Base-by-base conservation (phyloP, 768 basidiomycete species). In the Russula olivacea region DNA sequence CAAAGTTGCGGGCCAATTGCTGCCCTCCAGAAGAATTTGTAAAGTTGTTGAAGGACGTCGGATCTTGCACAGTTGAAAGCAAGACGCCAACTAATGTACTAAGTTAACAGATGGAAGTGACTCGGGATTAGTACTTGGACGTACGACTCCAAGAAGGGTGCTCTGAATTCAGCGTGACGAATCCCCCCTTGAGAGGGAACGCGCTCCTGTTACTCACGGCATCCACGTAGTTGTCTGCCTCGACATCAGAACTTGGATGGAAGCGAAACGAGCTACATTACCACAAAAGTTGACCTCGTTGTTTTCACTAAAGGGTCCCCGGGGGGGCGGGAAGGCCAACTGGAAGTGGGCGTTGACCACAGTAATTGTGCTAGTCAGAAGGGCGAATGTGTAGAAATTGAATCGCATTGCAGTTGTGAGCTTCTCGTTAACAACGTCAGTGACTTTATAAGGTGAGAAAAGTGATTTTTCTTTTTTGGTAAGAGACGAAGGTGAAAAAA, bases 311-410 rank as follows among this genome's bases (percentile, higher is more conserved):
- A 94, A 93, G 0, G 68, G 71, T 1, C 92, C 93, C 52, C 92
- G 79, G 12, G 89, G 85, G 0, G 77, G 67, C 19, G 92, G 93
- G 72, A 83, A 93, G 69, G 86, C 81, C 48, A 93, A 77, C 67
- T 88, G 86, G 75, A 93, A 94, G 73, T 95, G 92, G 9, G 89
- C 91, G 53, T 75, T 76, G 34, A 77, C 84, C 47, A 75, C 71
- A 38, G 79, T 69, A 15, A 76, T 73, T 25, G 81, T 71, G 40
- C 72, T 68, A 41, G 74, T 69, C 30, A 83, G 60, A 61, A 81
- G 38, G 61, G 74, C 45, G 51, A 78, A 52, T 61, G 74, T 63
- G 32, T 75, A 25, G 68, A 76, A 17, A 1, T 17, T 40, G 38
- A 40, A 65, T 62, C 62, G 72, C 79, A 81, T 80, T 52, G 9